Evolutionary conservation across 352 stramenopile genomes (phyloP).

Genomic region (Pythium phragmiticola): DNA sequence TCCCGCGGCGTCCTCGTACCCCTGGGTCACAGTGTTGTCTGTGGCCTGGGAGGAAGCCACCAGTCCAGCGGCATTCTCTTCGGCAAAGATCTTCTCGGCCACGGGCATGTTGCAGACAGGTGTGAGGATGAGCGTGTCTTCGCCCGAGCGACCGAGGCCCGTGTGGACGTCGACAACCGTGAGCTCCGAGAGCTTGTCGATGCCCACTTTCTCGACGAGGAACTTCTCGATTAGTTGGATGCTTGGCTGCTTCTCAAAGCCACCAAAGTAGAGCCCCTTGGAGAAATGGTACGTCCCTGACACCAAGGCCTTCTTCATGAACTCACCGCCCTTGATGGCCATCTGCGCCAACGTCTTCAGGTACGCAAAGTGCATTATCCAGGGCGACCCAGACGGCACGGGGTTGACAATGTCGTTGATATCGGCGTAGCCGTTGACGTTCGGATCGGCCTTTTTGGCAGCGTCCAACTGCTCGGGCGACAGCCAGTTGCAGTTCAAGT

Average conservation of each 20-base stretch:
- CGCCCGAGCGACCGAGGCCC: slow-evolving; percentile 71
- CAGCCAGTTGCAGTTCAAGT: slow-evolving; percentile 93
- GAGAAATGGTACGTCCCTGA: slow-evolving; percentile 85
- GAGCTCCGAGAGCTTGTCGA: slow-evolving; percentile 38
- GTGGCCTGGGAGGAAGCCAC: slow-evolving; percentile 31
- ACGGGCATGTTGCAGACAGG: slow-evolving; percentile 17
- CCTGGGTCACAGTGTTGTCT: slow-evolving; percentile 37
- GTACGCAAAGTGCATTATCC: slow-evolving; percentile 19
- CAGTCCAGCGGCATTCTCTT: slow-evolving; percentile 24
- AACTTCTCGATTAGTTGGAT: slow-evolving; percentile 66
- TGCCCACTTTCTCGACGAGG: slow-evolving; percentile 46
- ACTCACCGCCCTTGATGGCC: slow-evolving; percentile 37
- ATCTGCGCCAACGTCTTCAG: slow-evolving; percentile 36
- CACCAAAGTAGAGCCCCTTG: slow-evolving; percentile 86
- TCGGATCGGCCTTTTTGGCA: slow-evolving; percentile 58
- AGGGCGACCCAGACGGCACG: slow-evolving; percentile 6
- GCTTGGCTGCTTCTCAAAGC: slow-evolving; percentile 72
- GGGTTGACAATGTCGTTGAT: slow-evolving; percentile 77
- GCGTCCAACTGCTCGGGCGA: slow-evolving; percentile 47
- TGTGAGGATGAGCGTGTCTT: slow-evolving; percentile 47
- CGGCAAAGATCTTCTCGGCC: slow-evolving; percentile 6
- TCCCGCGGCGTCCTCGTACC: slow-evolving; percentile 53
- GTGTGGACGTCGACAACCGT: slow-evolving; percentile 93
- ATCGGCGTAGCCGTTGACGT: slow-evolving; percentile 75
- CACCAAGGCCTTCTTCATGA: slow-evolving; percentile 87